phyloP scores from a whole-genome alignment of 768 basidiomycete genomes.

The Ramaria rubella region DNA sequence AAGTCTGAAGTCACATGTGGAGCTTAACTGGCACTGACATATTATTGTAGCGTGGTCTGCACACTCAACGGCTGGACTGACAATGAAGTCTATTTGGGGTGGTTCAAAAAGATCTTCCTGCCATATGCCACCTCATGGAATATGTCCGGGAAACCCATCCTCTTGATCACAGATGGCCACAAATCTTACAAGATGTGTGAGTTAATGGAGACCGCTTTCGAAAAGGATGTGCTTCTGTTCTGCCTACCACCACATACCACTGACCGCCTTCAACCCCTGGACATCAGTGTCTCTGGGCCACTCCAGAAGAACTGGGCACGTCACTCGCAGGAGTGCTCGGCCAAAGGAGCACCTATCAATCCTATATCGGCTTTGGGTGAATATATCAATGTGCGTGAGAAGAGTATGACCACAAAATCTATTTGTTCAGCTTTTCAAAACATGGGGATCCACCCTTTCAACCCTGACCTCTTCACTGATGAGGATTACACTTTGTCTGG shows the following conservation, averaged over 20 bases:
- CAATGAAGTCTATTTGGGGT: neutral
- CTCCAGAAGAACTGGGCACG: neutral
- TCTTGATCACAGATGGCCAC: constrained; percentile 14
- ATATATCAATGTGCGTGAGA: neutral
- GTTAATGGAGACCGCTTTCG: neutral
- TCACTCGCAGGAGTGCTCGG: neutral
- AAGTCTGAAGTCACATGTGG: neutral
- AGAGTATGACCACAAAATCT: neutral
- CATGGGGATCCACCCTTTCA: too few species aligned
- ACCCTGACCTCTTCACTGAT: too few species aligned
- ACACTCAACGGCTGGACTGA: neutral
- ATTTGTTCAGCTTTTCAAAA: neutral
- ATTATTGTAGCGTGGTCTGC: neutral
- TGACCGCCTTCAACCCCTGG: neutral
- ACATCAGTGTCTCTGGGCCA: neutral
- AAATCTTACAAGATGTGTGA: constrained; percentile 4
- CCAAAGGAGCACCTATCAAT: neutral
- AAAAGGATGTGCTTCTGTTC: neutral
- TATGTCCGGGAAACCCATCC: constrained; percentile 6
- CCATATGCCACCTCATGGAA: neutral
- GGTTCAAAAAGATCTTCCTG: constrained; percentile 2
- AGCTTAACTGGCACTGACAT: neutral
- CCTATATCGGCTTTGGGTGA: neutral
- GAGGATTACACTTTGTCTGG: too few species aligned
- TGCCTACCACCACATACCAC: neutral